Conservation (phyloP, 352 stramenopile genomes). For the Peronospora farinosa region DNA sequence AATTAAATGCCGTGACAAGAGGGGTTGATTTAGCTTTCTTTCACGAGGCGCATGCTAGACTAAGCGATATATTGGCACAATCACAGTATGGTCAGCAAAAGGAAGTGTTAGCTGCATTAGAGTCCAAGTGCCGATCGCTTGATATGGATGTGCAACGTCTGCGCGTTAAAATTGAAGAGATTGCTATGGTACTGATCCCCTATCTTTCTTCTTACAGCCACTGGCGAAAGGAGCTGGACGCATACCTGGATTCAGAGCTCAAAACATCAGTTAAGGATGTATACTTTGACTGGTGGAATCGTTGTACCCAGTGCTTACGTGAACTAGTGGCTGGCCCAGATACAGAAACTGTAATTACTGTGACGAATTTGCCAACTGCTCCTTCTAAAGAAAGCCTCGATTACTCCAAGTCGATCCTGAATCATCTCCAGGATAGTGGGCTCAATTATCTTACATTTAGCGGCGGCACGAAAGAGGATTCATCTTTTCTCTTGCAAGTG, state of each 20-base stretch:
- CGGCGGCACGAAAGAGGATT: slow-evolving; percentile 1
- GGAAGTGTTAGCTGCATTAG: slow-evolving; percentile 23
- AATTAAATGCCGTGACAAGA: slow-evolving; percentile 11
- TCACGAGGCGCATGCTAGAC: slow-evolving; percentile 8
- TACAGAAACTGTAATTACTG: slow-evolving; percentile 1
- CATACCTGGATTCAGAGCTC: slow-evolving; percentile 24
- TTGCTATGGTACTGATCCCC: slow-evolving; percentile 29
- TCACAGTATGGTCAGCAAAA: slow-evolving; percentile 12
- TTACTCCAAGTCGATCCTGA: slow-evolving; percentile 19
- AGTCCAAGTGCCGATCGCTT: slow-evolving; percentile 25
- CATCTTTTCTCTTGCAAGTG: slow-evolving; percentile 9
- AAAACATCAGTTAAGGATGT: slow-evolving; percentile 31
- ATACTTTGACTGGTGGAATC: slow-evolving; percentile 41
- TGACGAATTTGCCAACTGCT: background rate
- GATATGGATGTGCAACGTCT: slow-evolving; percentile 32
- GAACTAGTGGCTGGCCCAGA: slow-evolving; percentile 1
- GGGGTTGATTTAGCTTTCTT: slow-evolving; percentile 26
- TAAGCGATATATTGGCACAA: slow-evolving; percentile 10
- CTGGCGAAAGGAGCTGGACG: slow-evolving; percentile 34
- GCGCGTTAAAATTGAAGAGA: slow-evolving; percentile 22
- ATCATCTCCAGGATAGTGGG: slow-evolving; percentile 8
- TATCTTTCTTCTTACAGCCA: slow-evolving; percentile 37
- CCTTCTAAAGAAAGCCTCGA: slow-evolving; percentile 19
- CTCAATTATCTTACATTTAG: background rate
- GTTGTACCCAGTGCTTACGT: slow-evolving; percentile 25